A percentile compares a stretch with the other conserved stretches of the same genome.
These are phyloP conservation scores for Torulaspora gathmanii DNA, from an alignment of 805 yeast species.

Conservation along the genomic window DNA sequence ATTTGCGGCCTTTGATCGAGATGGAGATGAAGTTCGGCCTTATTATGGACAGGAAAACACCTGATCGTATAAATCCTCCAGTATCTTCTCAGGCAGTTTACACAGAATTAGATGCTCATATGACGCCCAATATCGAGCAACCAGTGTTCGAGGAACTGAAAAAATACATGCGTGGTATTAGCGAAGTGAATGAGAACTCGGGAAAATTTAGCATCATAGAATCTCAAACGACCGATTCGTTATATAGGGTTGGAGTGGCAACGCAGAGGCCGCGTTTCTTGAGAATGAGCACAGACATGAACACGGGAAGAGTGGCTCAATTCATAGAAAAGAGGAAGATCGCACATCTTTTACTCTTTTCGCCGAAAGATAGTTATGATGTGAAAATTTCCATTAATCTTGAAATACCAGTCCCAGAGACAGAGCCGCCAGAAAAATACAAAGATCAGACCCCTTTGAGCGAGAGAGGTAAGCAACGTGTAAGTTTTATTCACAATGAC, in stretches of 20 bases:
- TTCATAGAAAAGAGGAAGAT: slow-evolving; percentile 70
- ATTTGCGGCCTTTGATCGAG: slow-evolving; percentile 54
- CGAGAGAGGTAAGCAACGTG: slow-evolving; percentile 67
- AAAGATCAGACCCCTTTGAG: slow-evolving; percentile 49
- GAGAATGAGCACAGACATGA: slow-evolving; percentile 62
- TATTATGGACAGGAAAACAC: slow-evolving; percentile 58
- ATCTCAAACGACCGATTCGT: slow-evolving; percentile 57
- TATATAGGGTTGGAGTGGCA: slow-evolving; percentile 57
- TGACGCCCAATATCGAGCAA: slow-evolving; percentile 63
- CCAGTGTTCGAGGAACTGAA: slow-evolving; percentile 55
- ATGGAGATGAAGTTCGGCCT: slow-evolving; percentile 72
- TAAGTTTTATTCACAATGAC: slow-evolving; percentile 65
- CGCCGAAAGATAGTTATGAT: slow-evolving; percentile 77
- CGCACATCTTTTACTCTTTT: slow-evolving; percentile 64
- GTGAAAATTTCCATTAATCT: slow-evolving; percentile 67
- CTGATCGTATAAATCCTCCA: slow-evolving; percentile 58
- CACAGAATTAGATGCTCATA: slow-evolving; percentile 52
- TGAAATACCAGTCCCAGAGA: slow-evolving; percentile 62
- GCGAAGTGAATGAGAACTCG: slow-evolving; percentile 45
- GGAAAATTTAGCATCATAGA: slow-evolving; percentile 56
- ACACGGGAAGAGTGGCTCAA: slow-evolving; percentile 60
- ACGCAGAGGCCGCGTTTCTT: slow-evolving; percentile 61
- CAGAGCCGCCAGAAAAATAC: slow-evolving; percentile 51
- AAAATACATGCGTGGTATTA: slow-evolving; percentile 51
- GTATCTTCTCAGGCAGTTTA: slow-evolving; percentile 64